Evolutionary conservation across 805 yeast genomes (phyloP).

Genomic region (Jamesozyma rosinii): DNA sequence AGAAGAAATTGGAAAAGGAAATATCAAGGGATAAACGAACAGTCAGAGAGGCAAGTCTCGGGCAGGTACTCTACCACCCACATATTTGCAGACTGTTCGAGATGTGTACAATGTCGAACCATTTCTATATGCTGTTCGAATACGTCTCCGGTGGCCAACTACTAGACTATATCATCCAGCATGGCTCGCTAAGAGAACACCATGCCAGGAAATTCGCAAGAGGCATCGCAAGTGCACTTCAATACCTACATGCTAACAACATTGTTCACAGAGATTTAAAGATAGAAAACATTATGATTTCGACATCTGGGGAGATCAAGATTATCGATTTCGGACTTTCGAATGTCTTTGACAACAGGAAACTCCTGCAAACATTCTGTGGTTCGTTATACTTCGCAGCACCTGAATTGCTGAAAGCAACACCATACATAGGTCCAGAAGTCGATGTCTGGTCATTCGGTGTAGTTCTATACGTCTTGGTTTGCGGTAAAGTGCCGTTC

Average conservation of each 20-base stretch:
- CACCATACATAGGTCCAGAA: conserved; percentile 92
- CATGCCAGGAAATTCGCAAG: conserved; percentile 93
- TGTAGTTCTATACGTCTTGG: conserved; percentile 86
- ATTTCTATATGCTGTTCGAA: conserved; percentile 93
- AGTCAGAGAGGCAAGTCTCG: conserved; percentile 89
- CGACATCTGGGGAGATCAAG: conserved; percentile 86
- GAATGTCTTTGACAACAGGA: conserved; percentile 64
- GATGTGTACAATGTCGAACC: conserved; percentile 92
- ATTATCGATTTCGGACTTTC: conserved; percentile 94
- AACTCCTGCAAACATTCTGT: conserved; percentile 83
- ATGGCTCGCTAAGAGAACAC: conserved; percentile 86
- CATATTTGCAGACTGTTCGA: conserved; percentile 86
- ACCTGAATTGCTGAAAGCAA: conserved; percentile 87
- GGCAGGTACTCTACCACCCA: conserved; percentile 82
- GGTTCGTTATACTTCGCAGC: conserved; percentile 98
- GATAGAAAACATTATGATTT: conserved; percentile 91
- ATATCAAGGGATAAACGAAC: conserved; percentile 86
- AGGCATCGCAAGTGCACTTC: conserved; percentile 87
- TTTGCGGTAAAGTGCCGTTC: conserved; percentile 96
- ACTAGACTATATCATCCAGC: conserved; percentile 93
- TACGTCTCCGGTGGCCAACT: conserved; percentile 96
- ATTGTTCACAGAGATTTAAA: conserved; percentile 95
- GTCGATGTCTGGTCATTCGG: conserved; percentile 99
- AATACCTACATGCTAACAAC: conserved; percentile 86
- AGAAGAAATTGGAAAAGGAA: conserved; percentile 70